Base-by-base conservation (phyloP, 805 yeast species). In the Pichia paraexigua region DNA sequence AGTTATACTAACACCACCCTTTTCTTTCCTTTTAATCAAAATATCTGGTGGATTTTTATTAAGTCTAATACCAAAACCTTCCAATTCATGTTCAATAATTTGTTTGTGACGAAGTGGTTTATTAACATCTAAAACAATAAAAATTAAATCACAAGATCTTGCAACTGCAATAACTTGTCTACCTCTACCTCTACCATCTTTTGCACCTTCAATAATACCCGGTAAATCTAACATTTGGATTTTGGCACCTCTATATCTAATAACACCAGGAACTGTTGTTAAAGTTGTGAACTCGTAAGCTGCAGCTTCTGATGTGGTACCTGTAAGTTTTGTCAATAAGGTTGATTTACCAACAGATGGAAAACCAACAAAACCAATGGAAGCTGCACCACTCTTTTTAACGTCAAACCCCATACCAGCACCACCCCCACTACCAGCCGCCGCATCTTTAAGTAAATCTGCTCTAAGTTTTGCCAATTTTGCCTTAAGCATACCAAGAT, bases 111-210 rank as follows among this genome's bases (percentile, higher is more conserved):
- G 91, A 60, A 94, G 76, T 5, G 99, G 99, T 66, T 94, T 94
- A 71, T 90, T 89, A 51, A 94, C 99, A 68, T 94, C 99, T 63
- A 94, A 74, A 4, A 94, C 96, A 65, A 94, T 87, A 68, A 94
- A 94, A 47, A 94, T 79, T 62, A 94, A 74, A 66, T 94, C 91
- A 67, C 97, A 95, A 3, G 97, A 89, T 70, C 99, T 80, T n/a
- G 98, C 98, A 53, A 94, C 99, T 2, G 99, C 99, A 71, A 94
- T 94, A 51, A 94, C 99, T 71, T 94, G 99, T 60, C 79, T 85
- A 77, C 95, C 95, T 76, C 95, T 78, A 72, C 95, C 95, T 67
- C 85, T 81, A 71, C 95, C 95, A 63, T 87, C 94, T 58, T 86
- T 86, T 56, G 95, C 95, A 70, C 95, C 95, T 69, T 87, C 94